Conservation (phyloP, 176 grass and related monocot genomes). For the Bothriochloa decipiens region DNA sequence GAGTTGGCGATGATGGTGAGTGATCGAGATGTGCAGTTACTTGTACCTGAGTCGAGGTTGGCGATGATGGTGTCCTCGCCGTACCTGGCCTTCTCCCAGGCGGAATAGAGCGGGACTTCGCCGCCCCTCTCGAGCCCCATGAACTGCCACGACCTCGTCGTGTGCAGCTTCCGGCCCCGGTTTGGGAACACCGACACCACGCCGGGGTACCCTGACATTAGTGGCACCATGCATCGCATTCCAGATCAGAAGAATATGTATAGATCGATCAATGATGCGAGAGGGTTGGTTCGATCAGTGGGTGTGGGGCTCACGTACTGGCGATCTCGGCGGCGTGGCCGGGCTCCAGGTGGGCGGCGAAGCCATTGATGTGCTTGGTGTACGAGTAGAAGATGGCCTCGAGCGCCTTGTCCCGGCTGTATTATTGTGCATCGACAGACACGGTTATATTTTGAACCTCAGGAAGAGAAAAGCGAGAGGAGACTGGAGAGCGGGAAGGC, state of each 20-base stretch:
- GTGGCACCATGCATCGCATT: no score
- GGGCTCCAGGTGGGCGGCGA: conserved; percentile 66
- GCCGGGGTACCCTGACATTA: conserved; percentile 42
- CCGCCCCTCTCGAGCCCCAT: conserved; percentile 63
- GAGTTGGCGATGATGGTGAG: no score
- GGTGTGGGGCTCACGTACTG: conserved; percentile 29
- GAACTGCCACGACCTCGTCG: conserved; percentile 89
- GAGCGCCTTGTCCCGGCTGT: conserved; percentile 50
- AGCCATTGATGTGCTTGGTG: conserved; percentile 79
- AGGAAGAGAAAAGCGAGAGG: neutral
- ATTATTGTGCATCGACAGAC: neutral
- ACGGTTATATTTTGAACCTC: neutral
- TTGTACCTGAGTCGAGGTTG: conserved; percentile 75
- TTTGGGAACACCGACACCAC: conserved; percentile 88
- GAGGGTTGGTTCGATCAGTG: no score
- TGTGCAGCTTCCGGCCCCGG: conserved; percentile 62
- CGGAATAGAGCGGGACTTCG: conserved; percentile 44
- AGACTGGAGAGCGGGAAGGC: neutral
- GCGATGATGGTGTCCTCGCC: conserved; percentile 77
- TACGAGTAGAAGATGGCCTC: conserved; percentile 88
- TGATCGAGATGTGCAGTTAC: no score
- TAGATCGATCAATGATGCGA: no score
- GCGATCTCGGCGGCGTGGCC: conserved; percentile 51
- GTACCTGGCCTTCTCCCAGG: conserved; percentile 65
- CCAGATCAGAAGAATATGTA: neutral